phyloP scores from a whole-genome alignment of 2,329 filamentous ascomycete species.

The Arthrobotrys iridis region DNA sequence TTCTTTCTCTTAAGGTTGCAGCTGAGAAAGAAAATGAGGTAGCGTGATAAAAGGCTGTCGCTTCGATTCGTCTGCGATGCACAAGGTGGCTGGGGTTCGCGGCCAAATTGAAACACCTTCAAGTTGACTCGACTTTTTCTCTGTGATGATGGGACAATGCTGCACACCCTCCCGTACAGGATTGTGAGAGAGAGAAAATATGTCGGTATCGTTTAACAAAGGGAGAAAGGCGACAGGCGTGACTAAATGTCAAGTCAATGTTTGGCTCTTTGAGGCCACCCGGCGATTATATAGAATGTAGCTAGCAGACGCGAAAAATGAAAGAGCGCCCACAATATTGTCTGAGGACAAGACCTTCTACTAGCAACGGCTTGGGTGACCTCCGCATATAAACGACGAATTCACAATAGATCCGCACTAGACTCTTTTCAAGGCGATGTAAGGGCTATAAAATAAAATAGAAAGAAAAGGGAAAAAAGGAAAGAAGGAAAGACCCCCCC shows the following conservation, averaged over 20 bases:
- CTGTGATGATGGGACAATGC: not conserved
- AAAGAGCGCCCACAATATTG: slow-evolving; percentile 5
- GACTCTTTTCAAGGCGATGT: slow-evolving; percentile 10
- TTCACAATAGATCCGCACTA: slow-evolving; percentile 16
- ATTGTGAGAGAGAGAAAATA: not conserved
- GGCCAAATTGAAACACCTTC: slow-evolving; percentile 8
- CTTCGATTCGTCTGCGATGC: slow-evolving; percentile 11
- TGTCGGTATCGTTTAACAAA: slow-evolving; percentile 1
- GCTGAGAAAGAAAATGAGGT: not conserved
- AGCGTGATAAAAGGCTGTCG: slow-evolving; percentile 14
- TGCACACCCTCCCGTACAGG: not conserved
- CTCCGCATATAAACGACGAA: slow-evolving; percentile 48
- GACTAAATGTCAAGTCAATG: slow-evolving; percentile 35
- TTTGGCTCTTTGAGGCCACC: slow-evolving; percentile 11
- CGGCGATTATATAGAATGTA: slow-evolving; percentile 38
- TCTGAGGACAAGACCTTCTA: slow-evolving; percentile 8
- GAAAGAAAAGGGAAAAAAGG: not conserved
- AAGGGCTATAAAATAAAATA: slow-evolving; percentile 44
- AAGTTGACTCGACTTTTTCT: not conserved
- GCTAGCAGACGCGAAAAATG: slow-evolving; percentile 42
- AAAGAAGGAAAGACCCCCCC: no score
- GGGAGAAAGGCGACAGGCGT: slow-evolving; percentile 4
- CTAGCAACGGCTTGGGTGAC: slow-evolving; percentile 14
- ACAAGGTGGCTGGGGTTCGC: slow-evolving; percentile 20
- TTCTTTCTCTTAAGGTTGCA: not conserved